Conservation (phyloP, 768 basidiomycete genomes). For the Boletus rufocinnamomeus region DNA sequence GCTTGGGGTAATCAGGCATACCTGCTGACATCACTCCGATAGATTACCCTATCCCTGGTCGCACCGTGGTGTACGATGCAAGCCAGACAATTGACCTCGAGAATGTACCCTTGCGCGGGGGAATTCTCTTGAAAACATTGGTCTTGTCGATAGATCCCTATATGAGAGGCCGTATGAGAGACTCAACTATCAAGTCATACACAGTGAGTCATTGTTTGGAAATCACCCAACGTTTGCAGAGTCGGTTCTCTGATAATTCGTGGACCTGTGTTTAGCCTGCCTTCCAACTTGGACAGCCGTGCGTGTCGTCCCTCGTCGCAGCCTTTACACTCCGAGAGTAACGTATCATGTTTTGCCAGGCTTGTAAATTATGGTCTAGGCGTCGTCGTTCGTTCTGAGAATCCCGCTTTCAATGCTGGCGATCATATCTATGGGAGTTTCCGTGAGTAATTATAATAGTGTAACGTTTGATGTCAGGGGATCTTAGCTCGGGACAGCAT, state of each 20-base stretch:
- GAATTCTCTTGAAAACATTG: slow-evolving; percentile 52
- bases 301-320: neutral
- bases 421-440: slow-evolving; percentile 30
- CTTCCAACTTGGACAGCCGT: slow-evolving; percentile 22
- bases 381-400: slow-evolving; percentile 25
- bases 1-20: no score
- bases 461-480: slow-evolving; percentile 38
- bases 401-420: slow-evolving; percentile 3
- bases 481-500: slow-evolving; percentile 39
- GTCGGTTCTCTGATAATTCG: neutral
- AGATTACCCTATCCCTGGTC: slow-evolving; percentile 44
- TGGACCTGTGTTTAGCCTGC: slow-evolving; percentile 2
- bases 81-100: slow-evolving; percentile 52
- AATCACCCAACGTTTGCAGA: neutral
- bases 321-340: no score
- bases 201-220: slow-evolving; percentile 4
- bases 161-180: slow-evolving; percentile 44
- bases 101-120: slow-evolving; percentile 44
- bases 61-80: slow-evolving; percentile 49
- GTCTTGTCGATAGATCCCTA: slow-evolving; percentile 51
- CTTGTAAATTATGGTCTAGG: slow-evolving; percentile 42
- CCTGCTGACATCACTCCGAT: neutral
- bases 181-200: slow-evolving; percentile 11
- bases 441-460: slow-evolving; percentile 38
- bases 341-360: neutral